Evolutionary conservation across 257 asterid genomes (phyloP), one percentile per base, ranked within the genome.

Genomic region (Ligustrum vulgare): DNA sequence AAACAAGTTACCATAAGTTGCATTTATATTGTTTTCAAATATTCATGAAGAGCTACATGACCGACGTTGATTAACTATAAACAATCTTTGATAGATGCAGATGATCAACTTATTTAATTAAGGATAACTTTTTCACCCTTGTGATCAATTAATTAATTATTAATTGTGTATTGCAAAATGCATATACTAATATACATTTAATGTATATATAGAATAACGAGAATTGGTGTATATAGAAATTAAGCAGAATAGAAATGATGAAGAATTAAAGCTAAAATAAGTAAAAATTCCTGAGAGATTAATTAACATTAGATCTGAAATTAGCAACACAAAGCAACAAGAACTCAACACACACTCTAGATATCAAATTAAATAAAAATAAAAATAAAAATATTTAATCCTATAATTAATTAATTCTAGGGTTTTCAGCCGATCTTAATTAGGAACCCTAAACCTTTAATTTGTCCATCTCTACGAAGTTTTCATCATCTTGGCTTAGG

Each of bases 341-440:
- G 34, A 60, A 11, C 35, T 9, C 35, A 60, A 58, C 31, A 60
- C 67, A 60, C 64, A 56, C 64, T 56, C 7, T 15, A 45, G 54
- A 28, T 28, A 28, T 28, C 31, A 28, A 28, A 28, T 28, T 1
- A 28, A 28, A 28, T 28, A 28, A 28, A 28, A 28, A 28, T 28
- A 28, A 60, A 22, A 51, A 51, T n/a, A 51, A 51, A 16, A 18
- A 60, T 60, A 9, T 22, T 25, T 60, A 60, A 1, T 22, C 34
- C 67, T 10, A 60, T 28, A 28, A 28, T 10, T 60, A 25, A 60
- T 60, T 60, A 60, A 25, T 60, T 60, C 67, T 60, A 60, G 35
- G 67, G 67, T 60, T 60, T 60, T 60, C 67, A 25, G n/a, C 34
- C 2, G 16, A 60, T 60, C 67, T 60, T 60, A n/a, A 60, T 60